Base-by-base conservation (phyloP, 2,329 filamentous ascomycete genomes). In the Rhinocladiella mackenziei region DNA sequence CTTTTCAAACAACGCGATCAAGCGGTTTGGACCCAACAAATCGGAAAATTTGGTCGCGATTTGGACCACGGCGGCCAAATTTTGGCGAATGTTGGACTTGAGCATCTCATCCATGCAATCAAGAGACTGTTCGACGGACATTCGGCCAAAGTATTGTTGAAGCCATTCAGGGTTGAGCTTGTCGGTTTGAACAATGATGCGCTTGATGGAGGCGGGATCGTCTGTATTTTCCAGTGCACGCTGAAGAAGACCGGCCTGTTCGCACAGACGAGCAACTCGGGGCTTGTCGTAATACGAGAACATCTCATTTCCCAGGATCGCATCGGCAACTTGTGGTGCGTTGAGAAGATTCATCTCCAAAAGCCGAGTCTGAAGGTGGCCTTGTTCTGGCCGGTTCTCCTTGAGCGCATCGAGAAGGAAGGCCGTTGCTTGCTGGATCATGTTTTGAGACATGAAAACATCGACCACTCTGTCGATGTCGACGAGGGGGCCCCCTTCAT, bases 21-120 rank as follows among this genome's bases (percentile, higher is more conserved):
- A 77, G 41, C 81, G 82, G 45, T 81, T 83, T n/a, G 92, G 74
- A 6, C 89, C 91, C 19, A 98, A 79, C 6, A 97, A 80, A 62
- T 98, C 94, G 0, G 91, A 96, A 71, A 95, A 98, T 68, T 98
- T 98, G 57, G 94, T 96, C 25, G 91, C 88, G 54, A 98, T 84
- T 61, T 94, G 89, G 48, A 97, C 88, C 23, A 97, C 92, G 13
- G 89, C 82, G 66, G 94, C 89, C 43, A 98, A 74, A 65, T 97
- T 98, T 67, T 96, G 89, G 54, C 92, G 91, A 59, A 98, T 96
- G 71, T 98, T 98, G 60, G 79, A 73, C 69, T 91, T 89, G 65
- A 98, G 78, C 92, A 98, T 98, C 49, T 89, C 89, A 61, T 97
- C 88, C 55, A 98, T 73, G 67, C 86, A 95, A 53, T 96, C 89